Evolutionary conservation across 2,329 filamentous ascomycete species (phyloP).

Genomic region (Trichoderma polysporum): DNA sequence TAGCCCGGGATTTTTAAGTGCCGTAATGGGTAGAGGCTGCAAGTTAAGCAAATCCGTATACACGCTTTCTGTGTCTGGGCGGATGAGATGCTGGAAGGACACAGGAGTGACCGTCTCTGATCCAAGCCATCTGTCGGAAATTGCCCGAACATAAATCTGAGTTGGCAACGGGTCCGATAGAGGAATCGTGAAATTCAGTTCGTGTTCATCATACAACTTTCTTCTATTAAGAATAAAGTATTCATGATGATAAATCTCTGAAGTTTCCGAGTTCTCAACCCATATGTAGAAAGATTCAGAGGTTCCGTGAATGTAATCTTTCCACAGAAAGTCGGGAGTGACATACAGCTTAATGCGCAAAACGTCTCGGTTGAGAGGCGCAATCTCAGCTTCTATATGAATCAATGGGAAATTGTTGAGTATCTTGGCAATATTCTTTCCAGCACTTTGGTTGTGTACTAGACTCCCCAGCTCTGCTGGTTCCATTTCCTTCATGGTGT

Average conservation of each 20-base stretch:
- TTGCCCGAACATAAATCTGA: conserved; percentile 92
- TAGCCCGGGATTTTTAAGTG: conserved; percentile 80
- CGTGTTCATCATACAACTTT: conserved; percentile 94
- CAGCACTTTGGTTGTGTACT: conserved; percentile 88
- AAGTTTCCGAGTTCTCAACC: conserved; percentile 98
- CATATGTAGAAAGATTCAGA: conserved; percentile 98
- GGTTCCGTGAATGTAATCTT: conserved; percentile 86
- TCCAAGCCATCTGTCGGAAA: conserved; percentile 95
- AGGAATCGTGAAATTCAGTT: conserved; percentile 96
- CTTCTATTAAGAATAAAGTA: conserved; percentile 89
- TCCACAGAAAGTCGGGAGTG: conserved; percentile 90
- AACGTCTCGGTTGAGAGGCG: conserved; percentile 91
- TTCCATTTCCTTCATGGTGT: conserved; percentile 90
- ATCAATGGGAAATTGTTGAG: conserved; percentile 91
- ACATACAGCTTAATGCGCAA: conserved; percentile 85
- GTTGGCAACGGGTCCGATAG: conserved; percentile 88
- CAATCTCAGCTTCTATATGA: conserved; percentile 88
- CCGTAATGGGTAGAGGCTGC: conserved; percentile 82
- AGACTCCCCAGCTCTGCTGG: conserved; percentile 82
- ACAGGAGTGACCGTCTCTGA: conserved; percentile 94
- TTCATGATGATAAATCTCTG: conserved; percentile 96
- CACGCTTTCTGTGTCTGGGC: conserved; percentile 94
- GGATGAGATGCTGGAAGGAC: conserved; percentile 96
- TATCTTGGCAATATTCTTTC: conserved; percentile 75
- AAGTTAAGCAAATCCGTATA: conserved; percentile 93